phyloP scores from a whole-genome alignment of 805 yeast genomes.

The Metschnikowia vanudenii region DNA sequence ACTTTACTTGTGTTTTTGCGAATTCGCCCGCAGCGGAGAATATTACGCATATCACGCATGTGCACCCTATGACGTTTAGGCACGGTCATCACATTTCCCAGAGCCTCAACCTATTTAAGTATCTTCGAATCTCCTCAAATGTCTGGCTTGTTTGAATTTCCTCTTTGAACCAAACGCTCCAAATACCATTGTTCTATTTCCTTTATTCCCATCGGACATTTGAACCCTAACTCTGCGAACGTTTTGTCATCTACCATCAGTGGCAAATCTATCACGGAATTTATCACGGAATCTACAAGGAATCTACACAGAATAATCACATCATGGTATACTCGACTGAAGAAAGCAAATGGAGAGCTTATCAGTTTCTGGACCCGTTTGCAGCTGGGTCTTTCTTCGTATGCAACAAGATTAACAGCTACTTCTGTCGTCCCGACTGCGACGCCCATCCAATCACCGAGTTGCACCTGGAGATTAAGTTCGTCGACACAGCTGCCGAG shows the following conservation, averaged over 20 bases:
- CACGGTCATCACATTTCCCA: conserved; percentile 10
- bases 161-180: too few species aligned
- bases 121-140: conserved; percentile 3
- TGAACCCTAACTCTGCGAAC: too few species aligned
- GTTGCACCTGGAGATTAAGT: conserved; percentile 45
- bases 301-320: not conserved
- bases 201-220: too few species aligned
- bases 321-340: conserved; percentile 46
- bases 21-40: conserved; percentile 13
- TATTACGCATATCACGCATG: conserved; percentile 4
- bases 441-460: conserved; percentile 46
- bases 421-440: conserved; percentile 71
- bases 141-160: not conserved
- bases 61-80: conserved; percentile 11
- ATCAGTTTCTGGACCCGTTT: conserved; percentile 64
- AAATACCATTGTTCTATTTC: too few species aligned
- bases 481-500: conserved; percentile 39
- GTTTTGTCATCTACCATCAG: not conserved
- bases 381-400: conserved; percentile 59
- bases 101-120: conserved; percentile 11
- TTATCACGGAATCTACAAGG: too few species aligned
- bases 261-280: not conserved
- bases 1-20: not conserved
- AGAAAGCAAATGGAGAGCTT: conserved; percentile 57
- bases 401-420: conserved; percentile 41